These are phyloP conservation scores for Salix viminalis DNA, from an alignment of 345 rosid species.

Conservation along the genomic window DNA sequence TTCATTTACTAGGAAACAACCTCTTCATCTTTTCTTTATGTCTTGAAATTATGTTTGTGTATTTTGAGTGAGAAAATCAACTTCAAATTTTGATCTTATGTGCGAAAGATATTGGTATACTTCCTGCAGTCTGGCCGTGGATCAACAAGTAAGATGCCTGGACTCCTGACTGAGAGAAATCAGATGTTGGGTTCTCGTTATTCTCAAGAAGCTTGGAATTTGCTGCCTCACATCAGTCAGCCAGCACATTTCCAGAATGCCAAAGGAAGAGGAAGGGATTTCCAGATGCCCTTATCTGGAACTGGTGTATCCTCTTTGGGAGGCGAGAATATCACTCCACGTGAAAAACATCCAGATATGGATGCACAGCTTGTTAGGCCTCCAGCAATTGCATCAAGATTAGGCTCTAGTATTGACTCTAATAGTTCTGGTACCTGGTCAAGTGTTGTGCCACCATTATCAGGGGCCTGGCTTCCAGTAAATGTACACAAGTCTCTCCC, in stretches of 20 bases:
- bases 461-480: constrained; percentile 52
- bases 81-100: neutral
- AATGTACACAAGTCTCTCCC: constrained; percentile 55
- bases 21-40: neutral
- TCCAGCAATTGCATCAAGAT: constrained; percentile 33
- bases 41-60: neutral
- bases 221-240: constrained; percentile 35
- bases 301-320: constrained; percentile 38
- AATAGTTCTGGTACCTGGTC: constrained; percentile 30
- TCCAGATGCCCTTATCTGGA: constrained; percentile 40
- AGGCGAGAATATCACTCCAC: constrained; percentile 38
- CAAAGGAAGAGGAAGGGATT: constrained; percentile 45
- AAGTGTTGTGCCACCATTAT: constrained; percentile 24
- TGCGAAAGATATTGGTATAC: neutral
- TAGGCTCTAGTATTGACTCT: constrained; percentile 41
- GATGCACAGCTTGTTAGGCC: constrained; percentile 40
- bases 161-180: constrained; percentile 29
- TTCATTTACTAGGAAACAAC: neutral
- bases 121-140: constrained; percentile 47
- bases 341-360: constrained; percentile 35
- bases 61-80: neutral
- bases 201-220: constrained; percentile 49
- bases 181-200: constrained; percentile 28
- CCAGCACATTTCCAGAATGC: constrained; percentile 37
- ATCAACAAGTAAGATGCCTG: constrained; percentile 23